Base-by-base conservation (phyloP, 2,329 filamentous ascomycete genomes). In the Ophiostoma tasmaniense region DNA sequence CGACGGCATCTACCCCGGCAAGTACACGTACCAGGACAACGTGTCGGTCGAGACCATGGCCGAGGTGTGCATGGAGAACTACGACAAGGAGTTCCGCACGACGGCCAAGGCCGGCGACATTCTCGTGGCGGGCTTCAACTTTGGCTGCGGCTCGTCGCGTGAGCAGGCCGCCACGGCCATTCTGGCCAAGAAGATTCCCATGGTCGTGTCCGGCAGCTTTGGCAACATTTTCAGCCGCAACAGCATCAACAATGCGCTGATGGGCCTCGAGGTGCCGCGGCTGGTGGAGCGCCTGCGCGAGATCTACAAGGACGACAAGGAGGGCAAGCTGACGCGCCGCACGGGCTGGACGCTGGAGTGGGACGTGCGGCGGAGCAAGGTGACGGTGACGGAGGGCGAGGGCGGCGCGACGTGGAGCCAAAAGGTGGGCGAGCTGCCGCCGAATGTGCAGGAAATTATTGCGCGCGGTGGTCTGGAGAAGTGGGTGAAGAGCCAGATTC, bases 121-220 rank as follows among this genome's bases (percentile, higher is more conserved):
- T 68, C 85, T 97, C 0, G 93, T 97, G 0, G 80, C 89, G 0
- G 93, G 93, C 39, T 95, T 89, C 81, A 96, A 96, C 81, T 97
- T 97, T 76, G 94, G 94, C 65, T 92, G 89, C 73, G 72, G 72
- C 59, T 70, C 83, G 69, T 92, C 88, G 0, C 82, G 93, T 68
- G 93, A 97, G 78, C 92, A 97, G 78, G 92, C 92, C 6, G 93
- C 93, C 0, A 97, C 94, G 0, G 90, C 93, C 0, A 90, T 96
- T 68, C 82, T 96, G 0, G 92, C 92, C 20, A 92, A 89, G 79
- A 79, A 89, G 73, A 93, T 96, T 70, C 90, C 89, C 0, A 85
- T 96, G 2, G 91, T 96, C 0, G 87, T 96, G 0, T 84, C 90
- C 0, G 91, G 90, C 65, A 93, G 88, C 79, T 93, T 96, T 74